Percentiles rank a stretch among this genome's conserved stretches.
phyloP scores from a whole-genome alignment of 2,329 filamentous ascomycete genomes.

The Penicillium palitans region DNA sequence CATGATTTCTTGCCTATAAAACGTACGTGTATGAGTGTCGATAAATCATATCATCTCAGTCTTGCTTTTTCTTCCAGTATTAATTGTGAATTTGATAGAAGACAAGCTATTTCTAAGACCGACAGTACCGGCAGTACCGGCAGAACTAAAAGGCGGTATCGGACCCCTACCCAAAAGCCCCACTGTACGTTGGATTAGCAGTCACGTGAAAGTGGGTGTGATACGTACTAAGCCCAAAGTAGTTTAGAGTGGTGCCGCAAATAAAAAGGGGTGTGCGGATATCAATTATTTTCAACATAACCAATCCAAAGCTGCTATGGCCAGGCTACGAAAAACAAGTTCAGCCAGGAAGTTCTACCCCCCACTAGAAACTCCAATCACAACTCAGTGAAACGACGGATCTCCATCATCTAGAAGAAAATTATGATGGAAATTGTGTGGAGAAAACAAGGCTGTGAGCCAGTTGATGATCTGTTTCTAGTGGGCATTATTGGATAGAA shows the following conservation, averaged over 20 bases:
- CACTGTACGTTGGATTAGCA: not conserved
- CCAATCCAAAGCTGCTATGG: not conserved
- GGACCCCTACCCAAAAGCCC: not conserved
- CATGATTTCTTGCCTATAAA: too few relatives aligned
- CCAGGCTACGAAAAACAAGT: not conserved
- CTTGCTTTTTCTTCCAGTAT: not conserved
- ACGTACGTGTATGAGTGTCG: fast-evolving
- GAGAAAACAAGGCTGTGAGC: not conserved
- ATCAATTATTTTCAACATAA: not conserved
- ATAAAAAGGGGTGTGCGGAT: constrained; percentile 3
- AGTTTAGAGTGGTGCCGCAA: not conserved
- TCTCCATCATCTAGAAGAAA: not conserved
- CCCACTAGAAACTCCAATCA: not conserved
- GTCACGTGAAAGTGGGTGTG: not conserved
- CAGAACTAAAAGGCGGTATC: not conserved
- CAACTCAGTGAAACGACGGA: not conserved
- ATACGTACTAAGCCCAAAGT: not conserved
- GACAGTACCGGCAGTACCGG: not conserved
- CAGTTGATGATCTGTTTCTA: not conserved
- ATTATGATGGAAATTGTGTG: not conserved
- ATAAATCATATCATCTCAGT: too few relatives aligned
- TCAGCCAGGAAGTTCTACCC: not conserved
- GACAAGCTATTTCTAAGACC: not conserved
- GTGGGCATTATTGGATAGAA: not conserved
- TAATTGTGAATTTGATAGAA: not conserved